Evolutionary conservation across 495 filamentous ascomycete genomes (phyloP).

Genomic region (Aspergillus diversus): DNA sequence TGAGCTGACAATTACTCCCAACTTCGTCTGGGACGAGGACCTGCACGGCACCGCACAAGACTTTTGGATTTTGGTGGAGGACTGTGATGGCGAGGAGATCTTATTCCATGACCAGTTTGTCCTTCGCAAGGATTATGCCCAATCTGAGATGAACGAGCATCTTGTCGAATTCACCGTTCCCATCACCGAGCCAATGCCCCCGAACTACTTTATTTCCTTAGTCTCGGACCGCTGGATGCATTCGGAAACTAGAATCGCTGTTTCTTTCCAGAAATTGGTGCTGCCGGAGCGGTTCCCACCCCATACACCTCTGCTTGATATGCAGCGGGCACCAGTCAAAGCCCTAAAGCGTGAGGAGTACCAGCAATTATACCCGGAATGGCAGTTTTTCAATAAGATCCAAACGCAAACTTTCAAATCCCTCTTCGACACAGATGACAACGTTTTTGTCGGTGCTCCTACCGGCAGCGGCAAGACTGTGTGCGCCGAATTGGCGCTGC

Average conservation of each 20-base stretch:
- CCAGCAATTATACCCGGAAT: conserved; percentile 78
- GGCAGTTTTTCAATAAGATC: conserved; percentile 93
- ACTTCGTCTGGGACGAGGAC: conserved; percentile 94
- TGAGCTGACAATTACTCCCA: conserved; percentile 90
- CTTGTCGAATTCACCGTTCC: conserved; percentile 97
- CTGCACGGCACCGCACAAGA: conserved; percentile 86
- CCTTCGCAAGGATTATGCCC: conserved; percentile 82
- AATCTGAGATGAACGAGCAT: conserved; percentile 84
- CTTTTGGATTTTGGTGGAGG: conserved; percentile 97
- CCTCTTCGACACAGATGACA: conserved; percentile 86
- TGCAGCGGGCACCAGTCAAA: conserved; percentile 86
- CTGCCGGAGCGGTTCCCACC: conserved; percentile 95
- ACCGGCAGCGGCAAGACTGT: conserved; percentile 96
- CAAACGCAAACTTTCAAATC: conserved; percentile 97
- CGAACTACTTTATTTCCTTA: conserved; percentile 96
- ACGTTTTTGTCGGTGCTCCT: conserved; percentile 86
- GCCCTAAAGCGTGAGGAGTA: conserved; percentile 88
- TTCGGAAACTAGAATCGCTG: conserved; percentile 88
- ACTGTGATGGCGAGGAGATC: conserved; percentile 96
- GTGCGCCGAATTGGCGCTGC: conserved; percentile 90
- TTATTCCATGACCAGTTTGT: conserved; percentile 95
- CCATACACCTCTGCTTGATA: conserved; percentile 85
- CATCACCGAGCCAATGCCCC: conserved; percentile 96
- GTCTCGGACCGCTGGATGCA: conserved; percentile 98
- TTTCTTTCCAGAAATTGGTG: conserved; percentile 92